phyloP scores from a whole-genome alignment of 495 filamentous ascomycete species.

The Daldinia decipiens region DNA sequence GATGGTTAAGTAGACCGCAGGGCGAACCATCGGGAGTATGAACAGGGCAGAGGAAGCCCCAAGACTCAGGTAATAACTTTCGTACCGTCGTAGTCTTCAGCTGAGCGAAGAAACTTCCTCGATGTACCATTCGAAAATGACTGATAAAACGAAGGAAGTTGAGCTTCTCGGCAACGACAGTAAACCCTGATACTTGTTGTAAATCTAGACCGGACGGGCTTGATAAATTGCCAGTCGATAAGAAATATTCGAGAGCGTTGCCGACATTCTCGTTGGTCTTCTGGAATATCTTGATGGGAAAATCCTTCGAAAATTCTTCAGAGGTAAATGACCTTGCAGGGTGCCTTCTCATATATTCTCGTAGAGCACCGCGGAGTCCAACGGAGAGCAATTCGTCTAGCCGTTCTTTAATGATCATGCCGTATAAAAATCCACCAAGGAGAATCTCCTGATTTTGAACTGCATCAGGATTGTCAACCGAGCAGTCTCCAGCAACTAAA shows the following conservation, averaged over 20 bases:
- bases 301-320: conserved; percentile 77
- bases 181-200: conserved; percentile 93
- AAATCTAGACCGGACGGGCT: conserved; percentile 92
- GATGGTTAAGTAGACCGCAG: conserved; percentile 93
- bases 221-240: conserved; percentile 93
- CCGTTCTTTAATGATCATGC: conserved; percentile 93
- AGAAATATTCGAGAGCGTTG: conserved; percentile 87
- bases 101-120: conserved; percentile 98
- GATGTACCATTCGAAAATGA: conserved; percentile 98
- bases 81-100: conserved; percentile 96
- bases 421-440: conserved; percentile 91
- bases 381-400: conserved; percentile 86
- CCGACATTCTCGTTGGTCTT: conserved; percentile 90
- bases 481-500: conserved; percentile 89
- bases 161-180: conserved; percentile 96
- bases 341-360: conserved; percentile 77
- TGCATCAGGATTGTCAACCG: conserved; percentile 93
- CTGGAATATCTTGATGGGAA: conserved; percentile 76
- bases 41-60: conserved; percentile 96
- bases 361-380: conserved; percentile 65
- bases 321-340: conserved; percentile 72
- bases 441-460: conserved; percentile 94
- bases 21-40: conserved; percentile 97
- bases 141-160: conserved; percentile 99
- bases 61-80: conserved; percentile 94